Evolutionary conservation across 2,329 filamentous ascomycete species (phyloP), one percentile per base, ranked within the genome.

Genomic region (Mycocentrospora acerina): DNA sequence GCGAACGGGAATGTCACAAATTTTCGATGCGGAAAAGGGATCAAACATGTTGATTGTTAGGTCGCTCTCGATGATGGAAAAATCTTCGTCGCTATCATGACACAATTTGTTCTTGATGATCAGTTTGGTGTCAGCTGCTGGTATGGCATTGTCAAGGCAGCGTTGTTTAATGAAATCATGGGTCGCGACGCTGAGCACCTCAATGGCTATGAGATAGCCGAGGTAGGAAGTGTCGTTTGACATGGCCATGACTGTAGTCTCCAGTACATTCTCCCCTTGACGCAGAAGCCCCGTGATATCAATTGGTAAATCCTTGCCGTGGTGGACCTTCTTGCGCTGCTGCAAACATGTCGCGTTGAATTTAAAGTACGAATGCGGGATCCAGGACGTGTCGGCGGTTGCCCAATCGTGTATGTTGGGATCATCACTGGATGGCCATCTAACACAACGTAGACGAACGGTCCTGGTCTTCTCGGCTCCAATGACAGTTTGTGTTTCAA

Each of bases 261-360:
- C 69, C 3, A 95, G 59, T 0, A 55, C 62, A 55, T 95, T 95
- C 5, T 62, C 57, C 0, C 87, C 88, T 12, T 67, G 51, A 7
- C 56, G 60, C 4, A 94, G 50, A 14, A 79, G 63, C 1, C 62
- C 45, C 2, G 88, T 90, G 16, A 95, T 70, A 51, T 95, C 88
- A 5, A 87, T 71, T 0, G 90, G 83, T 7, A 89, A 66, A 53
- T 94, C 87, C 51, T 83, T 87, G 9, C 83, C 83, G 56, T 90
- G 79, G 45, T 93, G 83, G 1, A 80, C 64, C 53, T 87, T 88
- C 18, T 85, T 79, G 27, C 85, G 79, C 12, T 88, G 62, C 9
- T 81, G 71, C 2, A 78, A 56, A 13, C 49, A 31, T 1, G 67
- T 58, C 0, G 66, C 72, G 52, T 95, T 95, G 44, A 94, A 64